Evolutionary conservation across 2,329 filamentous ascomycete genomes (phyloP).

Genomic region (Arthroderma sp.): DNA sequence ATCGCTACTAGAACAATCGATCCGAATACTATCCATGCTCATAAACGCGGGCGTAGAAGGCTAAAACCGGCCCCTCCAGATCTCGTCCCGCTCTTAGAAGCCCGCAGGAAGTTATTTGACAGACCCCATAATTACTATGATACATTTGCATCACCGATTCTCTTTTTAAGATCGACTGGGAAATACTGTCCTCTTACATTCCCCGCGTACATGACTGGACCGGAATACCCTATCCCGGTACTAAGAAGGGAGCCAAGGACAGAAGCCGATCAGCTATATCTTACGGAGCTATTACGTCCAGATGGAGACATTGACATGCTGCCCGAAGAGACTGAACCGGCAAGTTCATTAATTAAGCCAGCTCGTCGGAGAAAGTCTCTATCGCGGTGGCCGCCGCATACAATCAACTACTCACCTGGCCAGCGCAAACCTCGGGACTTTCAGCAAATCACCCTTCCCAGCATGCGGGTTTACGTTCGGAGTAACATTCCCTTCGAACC

Average conservation of each 20-base stretch:
- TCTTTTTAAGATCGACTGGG: constrained; percentile 30
- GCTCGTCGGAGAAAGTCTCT: constrained; percentile 24
- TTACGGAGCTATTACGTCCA: constrained; percentile 1
- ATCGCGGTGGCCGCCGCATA: constrained; percentile 28
- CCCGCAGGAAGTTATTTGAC: constrained; percentile 23
- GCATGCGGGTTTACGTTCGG: not conserved
- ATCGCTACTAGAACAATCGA: not conserved
- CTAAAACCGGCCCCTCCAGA: constrained; percentile 16
- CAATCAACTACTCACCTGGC: constrained; percentile 20
- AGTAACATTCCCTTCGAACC: not conserved
- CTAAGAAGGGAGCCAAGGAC: constrained; percentile 10
- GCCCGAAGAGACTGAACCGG: not conserved
- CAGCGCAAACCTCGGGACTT: not conserved
- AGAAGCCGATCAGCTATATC: constrained; percentile 4
- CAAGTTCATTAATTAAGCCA: constrained; percentile 4
- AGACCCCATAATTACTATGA: constrained; percentile 30
- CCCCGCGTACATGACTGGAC: constrained; percentile 22
- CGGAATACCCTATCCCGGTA: constrained; percentile 22
- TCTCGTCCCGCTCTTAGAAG: constrained; percentile 23
- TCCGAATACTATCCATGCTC: not conserved
- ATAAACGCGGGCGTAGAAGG: constrained; percentile 10
- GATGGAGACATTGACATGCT: constrained; percentile 3
- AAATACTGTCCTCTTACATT: constrained; percentile 24
- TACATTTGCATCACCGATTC: constrained; percentile 29
- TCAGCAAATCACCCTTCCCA: not conserved